Evolutionary conservation across 2,329 filamentous ascomycete genomes (phyloP).

Genomic region (Acephala macrosclerotiorum): DNA sequence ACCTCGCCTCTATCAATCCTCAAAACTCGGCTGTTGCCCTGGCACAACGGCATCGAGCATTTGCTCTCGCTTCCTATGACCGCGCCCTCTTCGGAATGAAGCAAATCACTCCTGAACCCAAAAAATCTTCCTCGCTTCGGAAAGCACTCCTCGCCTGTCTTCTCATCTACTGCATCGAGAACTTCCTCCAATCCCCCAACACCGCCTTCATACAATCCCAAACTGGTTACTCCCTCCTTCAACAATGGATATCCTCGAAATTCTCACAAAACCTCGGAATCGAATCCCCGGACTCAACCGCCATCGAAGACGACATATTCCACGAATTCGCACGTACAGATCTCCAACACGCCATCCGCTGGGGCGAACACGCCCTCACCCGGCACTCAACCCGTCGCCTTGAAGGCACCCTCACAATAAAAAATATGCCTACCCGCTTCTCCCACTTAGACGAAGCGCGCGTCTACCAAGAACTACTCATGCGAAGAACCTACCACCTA

Average conservation of each 20-base stretch:
- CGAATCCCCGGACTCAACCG: constrained; percentile 18
- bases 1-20: constrained; percentile 5
- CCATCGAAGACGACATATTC: constrained; percentile 27
- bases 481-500: constrained; percentile 25
- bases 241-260: constrained; percentile 13
- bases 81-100: constrained; percentile 27
- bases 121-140: constrained; percentile 11
- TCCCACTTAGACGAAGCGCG: constrained; percentile 22
- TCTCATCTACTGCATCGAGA: constrained; percentile 27
- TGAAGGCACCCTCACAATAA: constrained; percentile 21
- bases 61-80: constrained; percentile 26
- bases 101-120: constrained; percentile 15
- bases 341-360: constrained; percentile 21
- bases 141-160: constrained; percentile 28
- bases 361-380: constrained; percentile 16
- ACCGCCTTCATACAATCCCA: constrained; percentile 23
- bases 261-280: constrained; percentile 10
- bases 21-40: neutral
- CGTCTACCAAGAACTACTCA: constrained; percentile 25
- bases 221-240: constrained; percentile 16
- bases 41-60: constrained; percentile 23
- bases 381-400: constrained; percentile 16
- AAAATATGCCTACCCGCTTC: constrained; percentile 25
- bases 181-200: constrained; percentile 22
- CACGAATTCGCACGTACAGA: constrained; percentile 24